A percentile compares a stretch with the other conserved stretches of the same genome.
phyloP scores from a whole-genome alignment of 2,329 filamentous ascomycete genomes.

The Atkinsonella texensis region DNA sequence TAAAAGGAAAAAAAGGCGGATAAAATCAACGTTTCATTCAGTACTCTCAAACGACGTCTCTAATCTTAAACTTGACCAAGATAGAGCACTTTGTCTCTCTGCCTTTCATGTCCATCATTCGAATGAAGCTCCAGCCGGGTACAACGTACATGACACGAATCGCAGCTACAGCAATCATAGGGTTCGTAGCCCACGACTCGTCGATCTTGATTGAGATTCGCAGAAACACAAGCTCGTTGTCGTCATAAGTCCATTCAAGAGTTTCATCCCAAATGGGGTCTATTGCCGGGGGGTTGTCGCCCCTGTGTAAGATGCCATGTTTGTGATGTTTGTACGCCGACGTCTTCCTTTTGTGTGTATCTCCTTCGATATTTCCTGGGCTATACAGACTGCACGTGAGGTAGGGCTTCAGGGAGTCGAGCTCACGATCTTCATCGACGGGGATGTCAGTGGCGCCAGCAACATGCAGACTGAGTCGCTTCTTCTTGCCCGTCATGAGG shows the following conservation, averaged over 20 bases:
- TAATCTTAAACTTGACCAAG: constrained; percentile 48
- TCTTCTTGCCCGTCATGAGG: constrained; percentile 32
- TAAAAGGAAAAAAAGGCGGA: constrained; percentile 18
- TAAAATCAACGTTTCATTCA: constrained; percentile 12
- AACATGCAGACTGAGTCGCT: constrained; percentile 43
- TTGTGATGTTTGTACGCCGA: constrained; percentile 46
- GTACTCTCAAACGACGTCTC: constrained; percentile 28
- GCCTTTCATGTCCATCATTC: constrained; percentile 53
- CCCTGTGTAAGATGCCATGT: constrained; percentile 40
- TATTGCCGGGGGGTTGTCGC: constrained; percentile 43
- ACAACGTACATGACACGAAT: constrained; percentile 46
- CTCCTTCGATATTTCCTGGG: constrained; percentile 35
- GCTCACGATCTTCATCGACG: constrained; percentile 35
- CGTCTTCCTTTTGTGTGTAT: constrained; percentile 50
- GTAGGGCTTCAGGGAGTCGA: constrained; percentile 48
- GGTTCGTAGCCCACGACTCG: constrained; percentile 49
- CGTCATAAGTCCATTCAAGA: constrained; percentile 56
- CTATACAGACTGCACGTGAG: constrained; percentile 53
- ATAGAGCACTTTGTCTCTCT: constrained; percentile 50
- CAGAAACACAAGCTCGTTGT: constrained; percentile 53
- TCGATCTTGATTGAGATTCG: constrained; percentile 56
- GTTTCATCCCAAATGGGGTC: constrained; percentile 56
- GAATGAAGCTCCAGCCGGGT: constrained; percentile 50
- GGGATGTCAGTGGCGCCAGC: constrained; percentile 52
- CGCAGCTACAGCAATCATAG: constrained; percentile 47